Base-by-base conservation (phyloP, 805 yeast genomes). In the Yueomyces sp. region DNA sequence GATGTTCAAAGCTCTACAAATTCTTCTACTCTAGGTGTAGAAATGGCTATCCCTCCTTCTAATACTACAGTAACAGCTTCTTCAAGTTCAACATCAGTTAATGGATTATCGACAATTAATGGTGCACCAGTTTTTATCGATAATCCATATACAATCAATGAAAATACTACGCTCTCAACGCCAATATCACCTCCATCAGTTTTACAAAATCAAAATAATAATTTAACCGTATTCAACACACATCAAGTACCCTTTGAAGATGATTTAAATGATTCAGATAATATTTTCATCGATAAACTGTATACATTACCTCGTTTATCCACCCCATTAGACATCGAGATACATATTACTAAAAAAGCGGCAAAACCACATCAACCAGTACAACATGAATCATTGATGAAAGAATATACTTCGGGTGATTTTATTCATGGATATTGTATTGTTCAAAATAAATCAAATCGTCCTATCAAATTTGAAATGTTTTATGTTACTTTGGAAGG, bases 321-420 rank as follows among this genome's bases (percentile, higher is more conserved):
- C 1, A 67, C 76, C 1, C 78, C 77, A 0, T 52, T 72, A 3
- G 70, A 69, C 9, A 65, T 76, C 31, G 70, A 68, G 45, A 70
- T 77, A 12, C 67, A 57, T 45, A 72, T 77, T 6, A 73, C 81
- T 1, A 77, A 76, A 49, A 60, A 63, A 27, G 70, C 72, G 1
- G 74, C 79, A 0, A 56, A 54, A 34, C 76, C 78, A 0, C 57
- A 69, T 44, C 53, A 52, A 26, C 72, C 65, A 39, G 57, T 67
- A 11, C 74, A 72, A 48, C 73, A 75, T 4, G 65, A 74, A 45
- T 62, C 63, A 55, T 69, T 59, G 36, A 52, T 73, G 29, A 66
- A 68, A 45, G 84, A 78, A 55, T 81, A 73, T 53, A 74, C 74
- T 26, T 78, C 80, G 9, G 85, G 85, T n/a, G 87, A 81, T 53